Evolutionary conservation across 768 basidiomycete species (phyloP), one percentile per base, ranked within the genome.

Genomic region (Gyrodon lividus): DNA sequence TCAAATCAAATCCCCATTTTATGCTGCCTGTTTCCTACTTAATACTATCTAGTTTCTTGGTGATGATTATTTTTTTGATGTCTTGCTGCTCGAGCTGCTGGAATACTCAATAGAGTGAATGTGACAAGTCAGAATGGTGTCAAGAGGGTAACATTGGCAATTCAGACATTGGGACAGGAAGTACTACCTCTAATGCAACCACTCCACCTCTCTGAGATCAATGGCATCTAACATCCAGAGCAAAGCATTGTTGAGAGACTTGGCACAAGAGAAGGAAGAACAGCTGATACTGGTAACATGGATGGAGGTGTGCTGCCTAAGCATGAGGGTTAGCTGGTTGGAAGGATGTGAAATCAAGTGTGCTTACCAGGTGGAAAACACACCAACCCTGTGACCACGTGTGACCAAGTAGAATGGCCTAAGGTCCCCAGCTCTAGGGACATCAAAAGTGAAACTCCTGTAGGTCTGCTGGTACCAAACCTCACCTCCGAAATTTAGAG

Each of bases 381-480:
- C 68, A 3, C 76, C 76, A 51, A 74, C 60, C 4, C 60, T 57
- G 43, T 51, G 66, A 16, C 76, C 76, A 19, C 67, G 67, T 2
- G 62, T 72, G 7, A 78, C 74, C 8, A 75, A 71, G 38, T 77
- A 77, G 70, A 72, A 77, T 48, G 39, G 48, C 2, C 48, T 26
- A 17, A 17, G 0, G 8, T 26, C 39, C 1, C 10, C 39, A 33
- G 48, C 28, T 22, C 19, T 16, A 6, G 48, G 48, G 10, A 50
- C 30, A 33, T 50, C 19, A 16, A 50, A 50, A 0, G 6, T 1
- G 17, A 50, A 40, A 2, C 14, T 24, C n/a, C 28, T 6, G 16
- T 50, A 50, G 6, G 20, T 28, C 16, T 40, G 38, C 30, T 43
- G 40, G n/a, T 41, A 37, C 12, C 40, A 17, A 3, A 30, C 13